Evolutionary conservation across 805 yeast genomes (phyloP), one percentile per base, ranked within the genome.

Genomic region (Cyberlindnera sargentensis): DNA sequence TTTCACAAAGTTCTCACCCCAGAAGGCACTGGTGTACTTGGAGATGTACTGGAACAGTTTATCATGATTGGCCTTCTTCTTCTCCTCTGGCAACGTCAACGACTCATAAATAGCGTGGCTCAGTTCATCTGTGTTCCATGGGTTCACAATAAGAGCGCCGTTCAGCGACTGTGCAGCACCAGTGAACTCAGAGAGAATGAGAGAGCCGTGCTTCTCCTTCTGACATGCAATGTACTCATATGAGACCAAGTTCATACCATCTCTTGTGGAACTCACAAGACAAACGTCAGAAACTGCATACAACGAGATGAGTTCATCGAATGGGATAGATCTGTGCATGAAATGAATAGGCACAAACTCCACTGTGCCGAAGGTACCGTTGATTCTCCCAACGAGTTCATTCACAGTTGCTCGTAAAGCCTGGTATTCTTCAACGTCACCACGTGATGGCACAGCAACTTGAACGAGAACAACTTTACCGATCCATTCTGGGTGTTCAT

Each of bases 101-200:
- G 95, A 82, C 60, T 89, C 96, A 57, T 82, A 73, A 43, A 91
- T 83, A 4, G 97, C 84, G 36, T 78, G 85, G 20, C 95, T 80
- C 60, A 91, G 65, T 53, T 93, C 99, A 53, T 93, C 99, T 24
- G 90, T 91, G 61, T 91, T 93, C 99, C 99, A 93, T 3, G 99
- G 99, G 59, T 93, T 93, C 23, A 93, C 95, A 46, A 93, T 79
- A 10, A 91, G 62, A 2, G 96, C 89, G 25, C 99, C 99, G 59
- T 93, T 91, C 50, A 93, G 70, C 1, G 95, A 84, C 66, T 93
- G 99, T 1, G 99, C 98, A n/a, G 99, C 99, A 39, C 99, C 99
- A 0, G 99, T 93, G 67, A 93, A 93, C 66, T 93, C 99, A 35
- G 95, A 83, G 49, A 93, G 64, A 39, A 93, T 85, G 53, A 93